Conservation (phyloP, 176 grass and related monocot genomes). For the Saccharum officinarum region DNA sequence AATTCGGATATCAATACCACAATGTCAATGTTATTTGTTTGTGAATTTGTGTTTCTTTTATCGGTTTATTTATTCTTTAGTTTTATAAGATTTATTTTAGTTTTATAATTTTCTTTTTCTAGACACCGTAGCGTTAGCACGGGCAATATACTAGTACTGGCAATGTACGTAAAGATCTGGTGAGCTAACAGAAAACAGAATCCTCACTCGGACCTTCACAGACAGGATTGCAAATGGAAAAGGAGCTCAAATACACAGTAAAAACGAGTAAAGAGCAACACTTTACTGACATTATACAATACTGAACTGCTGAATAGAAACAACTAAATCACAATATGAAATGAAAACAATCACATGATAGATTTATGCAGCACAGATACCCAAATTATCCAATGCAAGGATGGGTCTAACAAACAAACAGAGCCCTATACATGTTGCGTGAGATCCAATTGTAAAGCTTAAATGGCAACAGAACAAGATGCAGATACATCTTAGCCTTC, state of each 20-base stretch:
- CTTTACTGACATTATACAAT: neutral
- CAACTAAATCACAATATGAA: neutral
- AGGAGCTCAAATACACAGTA: neutral
- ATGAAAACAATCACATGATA: neutral
- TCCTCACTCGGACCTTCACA: neutral
- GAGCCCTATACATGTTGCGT: neutral
- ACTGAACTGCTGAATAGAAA: neutral
- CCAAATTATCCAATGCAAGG: neutral
- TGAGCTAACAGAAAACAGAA: neutral
- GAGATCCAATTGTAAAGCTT: neutral
- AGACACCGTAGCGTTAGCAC: too few species aligned
- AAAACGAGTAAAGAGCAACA: neutral
- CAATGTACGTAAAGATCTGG: neutral
- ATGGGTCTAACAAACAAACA: neutral
- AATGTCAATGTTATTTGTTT: too few species aligned
- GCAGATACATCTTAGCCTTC: neutral
- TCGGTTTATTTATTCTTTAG: too few species aligned
- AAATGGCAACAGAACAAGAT: neutral
- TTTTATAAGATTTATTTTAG: too few species aligned
- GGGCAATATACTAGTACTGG: neutral
- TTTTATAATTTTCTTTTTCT: too few species aligned
- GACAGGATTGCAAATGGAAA: neutral
- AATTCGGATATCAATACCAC: too few species aligned
- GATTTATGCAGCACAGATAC: neutral
- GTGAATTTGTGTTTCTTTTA: too few species aligned